Percentiles rank a stretch among this genome's conserved stretches.
These are phyloP conservation scores for Penicillium sp. DNA, from an alignment of 2,329 filamentous ascomycete genomes.

Conservation along the genomic window DNA sequence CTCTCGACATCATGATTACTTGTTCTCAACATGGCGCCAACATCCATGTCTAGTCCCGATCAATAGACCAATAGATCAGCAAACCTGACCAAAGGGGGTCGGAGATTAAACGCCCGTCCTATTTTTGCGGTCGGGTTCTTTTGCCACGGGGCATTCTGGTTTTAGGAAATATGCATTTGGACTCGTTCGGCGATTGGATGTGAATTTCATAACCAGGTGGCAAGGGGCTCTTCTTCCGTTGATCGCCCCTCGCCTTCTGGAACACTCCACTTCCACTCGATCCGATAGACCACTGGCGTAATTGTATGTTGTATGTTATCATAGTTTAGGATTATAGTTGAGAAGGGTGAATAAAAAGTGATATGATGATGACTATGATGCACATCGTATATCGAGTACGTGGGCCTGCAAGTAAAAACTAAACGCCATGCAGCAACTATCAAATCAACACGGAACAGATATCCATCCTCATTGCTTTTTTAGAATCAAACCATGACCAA, in stretches of 20 bases:
- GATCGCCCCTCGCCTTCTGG: constrained; percentile 4
- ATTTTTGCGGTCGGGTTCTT: background rate
- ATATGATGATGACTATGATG: background rate
- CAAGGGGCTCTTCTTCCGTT: constrained; percentile 1
- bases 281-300: background rate
- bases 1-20: constrained; percentile 20
- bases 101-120: constrained; percentile 2
- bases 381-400: background rate
- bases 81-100: background rate
- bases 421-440: background rate
- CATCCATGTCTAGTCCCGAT: background rate
- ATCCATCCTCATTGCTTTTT: constrained; percentile 1
- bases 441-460: background rate
- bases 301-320: background rate
- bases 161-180: background rate
- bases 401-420: background rate
- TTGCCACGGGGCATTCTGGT: background rate
- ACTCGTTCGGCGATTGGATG: background rate
- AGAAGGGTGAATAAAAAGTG: no score
- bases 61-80: background rate
- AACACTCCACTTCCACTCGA: constrained; percentile 1
- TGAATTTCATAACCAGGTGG: background rate
- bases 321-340: background rate
- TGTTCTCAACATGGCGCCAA: background rate
- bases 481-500: background rate